phyloP scores from a whole-genome alignment of 306 rosid genomes.

The Inga laurina region DNA sequence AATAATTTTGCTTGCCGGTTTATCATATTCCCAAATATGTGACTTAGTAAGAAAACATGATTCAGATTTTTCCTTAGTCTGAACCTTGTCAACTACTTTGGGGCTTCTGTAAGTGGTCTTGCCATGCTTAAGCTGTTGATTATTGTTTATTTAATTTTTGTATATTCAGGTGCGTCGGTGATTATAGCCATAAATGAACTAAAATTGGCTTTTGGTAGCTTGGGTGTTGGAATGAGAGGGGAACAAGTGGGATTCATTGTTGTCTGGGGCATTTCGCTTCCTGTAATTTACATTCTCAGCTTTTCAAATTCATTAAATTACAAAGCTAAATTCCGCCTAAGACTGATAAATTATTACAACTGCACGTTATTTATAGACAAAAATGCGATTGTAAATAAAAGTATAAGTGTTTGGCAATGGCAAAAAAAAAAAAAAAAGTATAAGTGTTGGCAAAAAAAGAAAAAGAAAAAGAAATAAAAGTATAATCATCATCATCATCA shows the following conservation, averaged over 20 bases:
- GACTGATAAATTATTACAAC: too few relatives aligned
- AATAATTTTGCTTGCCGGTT: conserved; percentile 7
- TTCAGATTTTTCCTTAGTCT: neutral
- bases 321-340: too few relatives aligned
- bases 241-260: neutral
- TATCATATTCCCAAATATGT: neutral
- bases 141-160: neutral
- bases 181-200: neutral
- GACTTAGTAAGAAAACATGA: neutral
- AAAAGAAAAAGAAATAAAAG: too few relatives aligned
- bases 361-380: too few relatives aligned
- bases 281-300: too few relatives aligned
- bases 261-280: neutral
- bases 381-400: too few relatives aligned
- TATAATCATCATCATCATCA: too few relatives aligned
- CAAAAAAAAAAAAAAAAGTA: too few relatives aligned
- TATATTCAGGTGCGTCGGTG: neutral
- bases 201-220: neutral
- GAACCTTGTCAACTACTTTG: neutral
- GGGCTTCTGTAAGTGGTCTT: neutral
- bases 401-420: too few relatives aligned
- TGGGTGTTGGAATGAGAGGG: neutral
- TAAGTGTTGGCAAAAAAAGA: too few relatives aligned
- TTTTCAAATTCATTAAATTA: neutral
- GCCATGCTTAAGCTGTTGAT: neutral